Evolutionary conservation across 441 rosid genomes (phyloP).

Genomic region (Daphne laureola): DNA sequence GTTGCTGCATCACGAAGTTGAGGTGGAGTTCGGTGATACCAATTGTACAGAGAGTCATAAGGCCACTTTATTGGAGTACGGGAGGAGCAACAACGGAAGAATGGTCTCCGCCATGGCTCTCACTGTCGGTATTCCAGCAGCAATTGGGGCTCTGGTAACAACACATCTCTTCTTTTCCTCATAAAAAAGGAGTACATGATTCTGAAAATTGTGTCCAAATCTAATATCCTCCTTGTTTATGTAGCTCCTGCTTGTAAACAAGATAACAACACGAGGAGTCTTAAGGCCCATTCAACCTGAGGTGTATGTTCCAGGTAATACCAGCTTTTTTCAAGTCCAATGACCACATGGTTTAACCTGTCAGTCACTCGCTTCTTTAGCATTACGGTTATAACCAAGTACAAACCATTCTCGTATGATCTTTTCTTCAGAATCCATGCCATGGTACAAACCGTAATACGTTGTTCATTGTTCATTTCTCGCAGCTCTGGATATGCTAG

Average conservation of each 20-base stretch:
- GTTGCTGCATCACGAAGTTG: slow-evolving; percentile 81
- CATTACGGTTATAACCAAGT: neutral
- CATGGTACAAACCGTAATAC: neutral
- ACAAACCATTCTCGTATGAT: no score
- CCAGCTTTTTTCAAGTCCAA: neutral
- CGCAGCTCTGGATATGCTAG: slow-evolving; percentile 77
- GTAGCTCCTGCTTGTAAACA: slow-evolving; percentile 72
- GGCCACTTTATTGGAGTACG: slow-evolving; percentile 80
- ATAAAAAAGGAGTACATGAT: neutral
- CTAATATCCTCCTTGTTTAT: slow-evolving; percentile 8
- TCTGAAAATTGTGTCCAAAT: neutral
- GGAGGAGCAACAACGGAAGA: slow-evolving; percentile 49
- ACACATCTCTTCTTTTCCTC: neutral
- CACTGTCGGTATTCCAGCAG: slow-evolving; percentile 85
- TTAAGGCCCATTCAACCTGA: slow-evolving; percentile 77
- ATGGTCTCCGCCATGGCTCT: slow-evolving; percentile 78
- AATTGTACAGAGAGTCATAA: slow-evolving; percentile 41
- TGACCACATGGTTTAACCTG: neutral
- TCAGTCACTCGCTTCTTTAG: neutral
- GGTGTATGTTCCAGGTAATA: slow-evolving; percentile 78
- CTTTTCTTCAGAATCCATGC: no score
- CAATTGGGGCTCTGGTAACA: slow-evolving; percentile 80
- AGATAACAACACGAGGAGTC: slow-evolving; percentile 74
- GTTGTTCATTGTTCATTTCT: slow-evolving; percentile 12
- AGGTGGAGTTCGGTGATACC: slow-evolving; percentile 67